Evolutionary conservation across 148 eudicot genomes (phyloP).

Genomic region (Arctostaphylos glauca): DNA sequence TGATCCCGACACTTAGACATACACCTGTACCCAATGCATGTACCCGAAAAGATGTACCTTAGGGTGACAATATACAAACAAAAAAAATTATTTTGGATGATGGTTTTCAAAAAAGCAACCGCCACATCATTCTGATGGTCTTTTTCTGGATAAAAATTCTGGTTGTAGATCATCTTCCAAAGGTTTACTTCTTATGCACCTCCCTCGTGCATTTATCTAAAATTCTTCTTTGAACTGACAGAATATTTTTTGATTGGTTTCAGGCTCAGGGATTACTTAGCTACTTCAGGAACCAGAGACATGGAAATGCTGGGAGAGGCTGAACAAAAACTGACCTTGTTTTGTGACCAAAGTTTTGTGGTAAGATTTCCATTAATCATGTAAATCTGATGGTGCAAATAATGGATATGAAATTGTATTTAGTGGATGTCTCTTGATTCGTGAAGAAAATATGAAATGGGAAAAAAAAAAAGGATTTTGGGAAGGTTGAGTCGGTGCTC

Average conservation of each 20-base stretch:
- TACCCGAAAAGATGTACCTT: background rate
- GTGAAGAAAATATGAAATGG: background rate
- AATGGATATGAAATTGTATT: slow-evolving; percentile 17
- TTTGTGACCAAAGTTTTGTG: background rate
- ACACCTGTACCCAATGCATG: background rate
- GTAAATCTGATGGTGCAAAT: slow-evolving; percentile 21
- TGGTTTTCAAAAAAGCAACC: background rate
- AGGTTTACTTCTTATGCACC: background rate
- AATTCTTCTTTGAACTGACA: background rate
- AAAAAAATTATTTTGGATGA: background rate
- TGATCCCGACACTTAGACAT: background rate
- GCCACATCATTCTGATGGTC: background rate
- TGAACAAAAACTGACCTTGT: slow-evolving; percentile 19
- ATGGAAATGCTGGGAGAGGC: slow-evolving; percentile 46
- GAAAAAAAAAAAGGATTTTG: background rate
- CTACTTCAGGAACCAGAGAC: slow-evolving; percentile 53
- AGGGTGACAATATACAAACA: background rate
- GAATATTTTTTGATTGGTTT: slow-evolving; percentile 8
- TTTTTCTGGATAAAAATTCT: background rate
- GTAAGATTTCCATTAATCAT: background rate
- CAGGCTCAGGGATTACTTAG: slow-evolving; percentile 62
- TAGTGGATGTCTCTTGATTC: slow-evolving; percentile 6
- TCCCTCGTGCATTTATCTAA: background rate
- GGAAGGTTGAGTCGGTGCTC: background rate
- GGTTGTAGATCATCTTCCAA: background rate